Evolutionary conservation across 257 asterid species (phyloP).

Genomic region (Cruciata laevipes): DNA sequence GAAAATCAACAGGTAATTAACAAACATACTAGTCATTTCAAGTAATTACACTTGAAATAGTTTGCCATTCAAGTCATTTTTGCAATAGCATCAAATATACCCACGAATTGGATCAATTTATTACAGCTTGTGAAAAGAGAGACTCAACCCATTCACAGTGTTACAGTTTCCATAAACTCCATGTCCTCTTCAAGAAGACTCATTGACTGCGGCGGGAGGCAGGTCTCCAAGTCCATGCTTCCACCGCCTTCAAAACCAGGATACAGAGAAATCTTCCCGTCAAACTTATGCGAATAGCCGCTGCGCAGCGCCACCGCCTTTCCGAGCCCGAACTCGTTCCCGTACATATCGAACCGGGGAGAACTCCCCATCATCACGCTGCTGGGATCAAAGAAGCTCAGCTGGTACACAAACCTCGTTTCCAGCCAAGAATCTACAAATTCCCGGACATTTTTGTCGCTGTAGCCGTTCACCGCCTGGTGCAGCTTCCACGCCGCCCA

Average conservation of each 20-base stretch:
- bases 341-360: constrained; percentile 22
- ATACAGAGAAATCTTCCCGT: constrained; percentile 22
- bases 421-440: constrained; percentile 19
- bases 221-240: constrained; percentile 31
- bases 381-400: constrained; percentile 21
- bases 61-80: no score
- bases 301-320: constrained; percentile 32
- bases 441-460: constrained; percentile 5
- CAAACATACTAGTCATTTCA: no score
- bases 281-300: constrained; percentile 28
- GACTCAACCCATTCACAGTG: not conserved
- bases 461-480: constrained; percentile 19
- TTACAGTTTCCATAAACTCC: constrained; percentile 19
- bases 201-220: constrained; percentile 26
- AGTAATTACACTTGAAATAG: no score
- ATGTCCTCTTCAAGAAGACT: constrained; percentile 24
- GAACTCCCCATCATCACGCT: constrained; percentile 27
- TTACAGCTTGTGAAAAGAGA: not conserved
- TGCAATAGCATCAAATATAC: no score
- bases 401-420: constrained; percentile 5
- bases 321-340: constrained; percentile 33
- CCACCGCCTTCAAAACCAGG: constrained; percentile 28
- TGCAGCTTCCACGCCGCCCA: constrained; percentile 30
- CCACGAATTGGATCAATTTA: no score
- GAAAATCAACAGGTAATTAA: no score